Conservation (phyloP, 176 grass and related monocot species). For the Bolboschoenus planiculmis region DNA sequence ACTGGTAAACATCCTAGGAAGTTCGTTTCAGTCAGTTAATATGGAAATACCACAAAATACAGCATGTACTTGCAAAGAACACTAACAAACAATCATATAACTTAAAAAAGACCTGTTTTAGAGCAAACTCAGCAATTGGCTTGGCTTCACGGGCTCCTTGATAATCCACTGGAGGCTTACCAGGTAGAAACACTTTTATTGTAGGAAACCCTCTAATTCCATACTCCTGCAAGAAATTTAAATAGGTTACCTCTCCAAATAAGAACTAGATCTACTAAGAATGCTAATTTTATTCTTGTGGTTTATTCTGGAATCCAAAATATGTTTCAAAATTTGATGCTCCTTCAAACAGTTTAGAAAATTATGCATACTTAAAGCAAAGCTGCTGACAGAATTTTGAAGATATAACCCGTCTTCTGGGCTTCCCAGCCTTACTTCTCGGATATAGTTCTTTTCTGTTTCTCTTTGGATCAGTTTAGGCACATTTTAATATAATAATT, state of each 20-base stretch:
- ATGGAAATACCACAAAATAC: neutral
- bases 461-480: neutral
- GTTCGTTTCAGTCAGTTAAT: neutral
- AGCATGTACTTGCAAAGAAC: neutral
- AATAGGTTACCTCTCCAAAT: neutral
- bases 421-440: neutral
- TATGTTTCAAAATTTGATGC: neutral
- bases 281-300: neutral
- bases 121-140: constrained; percentile 83
- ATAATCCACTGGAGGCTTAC: constrained; percentile 94
- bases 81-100: neutral
- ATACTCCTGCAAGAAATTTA: constrained; percentile 60
- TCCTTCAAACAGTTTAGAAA: neutral
- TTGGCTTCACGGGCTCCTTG: constrained; percentile 91
- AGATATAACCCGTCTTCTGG: too few relatives aligned
- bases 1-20: neutral
- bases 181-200: constrained; percentile 89
- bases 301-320: neutral
- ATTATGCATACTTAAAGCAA: neutral
- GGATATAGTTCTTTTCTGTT: neutral
- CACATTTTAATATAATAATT: neutral
- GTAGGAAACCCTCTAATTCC: constrained; percentile 91
- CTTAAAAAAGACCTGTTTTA: constrained; percentile 54
- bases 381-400: neutral
- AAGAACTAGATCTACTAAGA: neutral